Conservation (phyloP, 306 rosid species). For the Urtica urens region DNA sequence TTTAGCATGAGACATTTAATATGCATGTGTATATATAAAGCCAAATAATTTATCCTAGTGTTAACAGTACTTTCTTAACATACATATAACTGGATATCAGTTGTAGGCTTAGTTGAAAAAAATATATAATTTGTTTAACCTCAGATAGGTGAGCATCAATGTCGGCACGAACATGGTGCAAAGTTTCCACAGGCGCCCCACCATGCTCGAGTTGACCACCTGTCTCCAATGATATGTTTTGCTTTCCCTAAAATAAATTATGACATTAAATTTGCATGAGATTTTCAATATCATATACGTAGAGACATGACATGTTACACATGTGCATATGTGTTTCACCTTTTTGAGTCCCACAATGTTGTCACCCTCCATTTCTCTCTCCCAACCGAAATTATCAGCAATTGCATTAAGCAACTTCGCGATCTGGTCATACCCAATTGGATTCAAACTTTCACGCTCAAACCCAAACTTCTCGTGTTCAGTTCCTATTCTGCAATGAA, state of each 20-base stretch:
- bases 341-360: not conserved
- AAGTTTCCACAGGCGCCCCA: constrained; percentile 56
- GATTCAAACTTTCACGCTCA: constrained; percentile 56
- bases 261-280: too few species aligned
- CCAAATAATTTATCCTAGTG: too few species aligned
- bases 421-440: constrained; percentile 72
- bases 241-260: constrained; percentile 33
- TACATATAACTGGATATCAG: too few species aligned
- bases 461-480: constrained; percentile 96
- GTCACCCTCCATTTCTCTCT: constrained; percentile 1
- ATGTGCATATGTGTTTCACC: not conserved
- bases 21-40: too few species aligned
- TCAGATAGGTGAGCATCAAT: constrained; percentile 51
- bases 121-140: too few species aligned
- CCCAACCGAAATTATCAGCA: constrained; percentile 1
- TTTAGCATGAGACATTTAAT: too few species aligned
- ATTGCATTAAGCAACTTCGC: constrained; percentile 38
- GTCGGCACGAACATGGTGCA: constrained; percentile 62
- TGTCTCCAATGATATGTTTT: constrained; percentile 56
- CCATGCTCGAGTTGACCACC: constrained; percentile 64
- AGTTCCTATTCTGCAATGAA: constrained; percentile 89
- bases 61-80: too few species aligned
- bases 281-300: too few species aligned
- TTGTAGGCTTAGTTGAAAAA: too few species aligned
- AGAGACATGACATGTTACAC: too few species aligned